Evolutionary conservation across 495 filamentous ascomycete species (phyloP).

Genomic region (Extremus antarcticus): DNA sequence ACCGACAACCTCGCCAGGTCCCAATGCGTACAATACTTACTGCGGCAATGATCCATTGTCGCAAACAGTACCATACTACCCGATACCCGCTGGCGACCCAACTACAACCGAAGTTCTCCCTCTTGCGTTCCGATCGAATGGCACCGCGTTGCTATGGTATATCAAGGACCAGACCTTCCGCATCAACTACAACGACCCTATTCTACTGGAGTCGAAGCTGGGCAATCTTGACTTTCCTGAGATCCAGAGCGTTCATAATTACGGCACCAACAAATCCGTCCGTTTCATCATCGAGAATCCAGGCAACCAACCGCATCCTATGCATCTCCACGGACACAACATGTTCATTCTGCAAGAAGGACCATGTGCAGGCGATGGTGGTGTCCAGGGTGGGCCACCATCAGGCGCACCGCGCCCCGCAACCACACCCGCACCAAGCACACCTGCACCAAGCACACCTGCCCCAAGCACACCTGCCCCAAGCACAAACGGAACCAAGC

Average conservation of each 20-base stretch:
- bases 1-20: constrained; percentile 19
- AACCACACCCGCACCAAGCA: no score
- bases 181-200: constrained; percentile 31
- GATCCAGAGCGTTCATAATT: constrained; percentile 26
- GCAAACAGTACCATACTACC: constrained; percentile 23
- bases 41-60: constrained; percentile 28
- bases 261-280: constrained; percentile 22
- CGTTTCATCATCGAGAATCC: constrained; percentile 26
- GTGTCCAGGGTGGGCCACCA: background rate
- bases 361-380: background rate
- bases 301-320: constrained; percentile 16
- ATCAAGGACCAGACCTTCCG: constrained; percentile 25
- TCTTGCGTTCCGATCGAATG: constrained; percentile 16
- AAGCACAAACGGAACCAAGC: background rate
- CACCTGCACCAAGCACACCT: no score
- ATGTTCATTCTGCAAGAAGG: constrained; percentile 2
- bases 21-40: constrained; percentile 12
- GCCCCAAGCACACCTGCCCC: no score
- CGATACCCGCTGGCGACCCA: constrained; percentile 20
- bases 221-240: constrained; percentile 24
- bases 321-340: constrained; percentile 16
- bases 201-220: constrained; percentile 25
- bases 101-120: constrained; percentile 22
- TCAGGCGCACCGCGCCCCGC: no score
- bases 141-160: constrained; percentile 24